Evolutionary conservation across 2,329 filamentous ascomycete species (phyloP).

Genomic region (Nemania sp.): DNA sequence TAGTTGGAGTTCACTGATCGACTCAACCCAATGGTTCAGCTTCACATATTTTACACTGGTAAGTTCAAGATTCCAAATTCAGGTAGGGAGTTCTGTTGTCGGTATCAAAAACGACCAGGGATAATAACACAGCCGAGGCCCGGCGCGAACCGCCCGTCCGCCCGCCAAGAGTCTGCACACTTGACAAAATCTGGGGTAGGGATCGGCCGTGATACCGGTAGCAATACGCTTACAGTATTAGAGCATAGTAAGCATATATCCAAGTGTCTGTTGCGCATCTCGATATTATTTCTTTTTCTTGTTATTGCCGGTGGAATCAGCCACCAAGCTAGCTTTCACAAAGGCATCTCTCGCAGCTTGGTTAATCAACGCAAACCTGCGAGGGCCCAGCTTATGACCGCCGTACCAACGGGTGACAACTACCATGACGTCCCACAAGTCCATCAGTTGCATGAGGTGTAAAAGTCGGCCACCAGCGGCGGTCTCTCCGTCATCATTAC

Average conservation of each 20-base stretch:
- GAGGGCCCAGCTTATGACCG: constrained; percentile 83
- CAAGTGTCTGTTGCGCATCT: neutral
- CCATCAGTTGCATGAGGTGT: constrained; percentile 93
- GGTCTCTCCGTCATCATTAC: constrained; percentile 93
- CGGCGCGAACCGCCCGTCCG: neutral
- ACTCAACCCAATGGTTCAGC: too few species aligned
- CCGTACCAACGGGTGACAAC: constrained; percentile 96
- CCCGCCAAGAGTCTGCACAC: too few species aligned
- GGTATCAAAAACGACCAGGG: neutral
- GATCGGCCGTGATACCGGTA: neutral
- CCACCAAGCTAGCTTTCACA: constrained; percentile 72
- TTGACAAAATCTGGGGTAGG: constrained; percentile 7
- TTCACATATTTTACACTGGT: too few species aligned
- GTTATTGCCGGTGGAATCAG: constrained; percentile 48
- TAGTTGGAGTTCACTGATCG: too few species aligned
- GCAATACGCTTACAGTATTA: neutral
- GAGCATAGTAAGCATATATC: neutral
- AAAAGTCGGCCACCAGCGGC: constrained; percentile 84
- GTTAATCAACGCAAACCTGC: constrained; percentile 90
- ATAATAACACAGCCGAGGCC: constrained; percentile 31
- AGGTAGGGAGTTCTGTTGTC: too few species aligned
- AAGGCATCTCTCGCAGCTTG: constrained; percentile 81
- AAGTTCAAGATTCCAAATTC: too few species aligned
- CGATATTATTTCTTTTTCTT: constrained; percentile 46
- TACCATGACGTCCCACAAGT: constrained; percentile 88